phyloP scores from a whole-genome alignment of 805 yeast genomes.

The Wickerhamiella slavikovae region DNA sequence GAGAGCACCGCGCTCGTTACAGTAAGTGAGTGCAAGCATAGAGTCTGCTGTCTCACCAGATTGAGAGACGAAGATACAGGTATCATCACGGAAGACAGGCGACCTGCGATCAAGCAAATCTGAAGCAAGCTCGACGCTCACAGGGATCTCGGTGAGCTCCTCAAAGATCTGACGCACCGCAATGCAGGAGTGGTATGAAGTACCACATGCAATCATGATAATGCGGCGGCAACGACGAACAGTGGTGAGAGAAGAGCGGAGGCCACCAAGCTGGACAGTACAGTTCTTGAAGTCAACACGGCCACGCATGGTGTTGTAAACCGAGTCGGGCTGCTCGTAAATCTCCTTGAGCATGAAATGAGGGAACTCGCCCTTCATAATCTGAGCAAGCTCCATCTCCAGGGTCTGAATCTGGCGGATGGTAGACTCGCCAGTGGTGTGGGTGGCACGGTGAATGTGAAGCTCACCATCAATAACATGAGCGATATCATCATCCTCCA shows the following conservation, averaged over 20 bases:
- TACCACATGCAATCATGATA: conserved; percentile 98
- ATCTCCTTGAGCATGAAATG: conserved; percentile 99
- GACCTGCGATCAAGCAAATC: conserved; percentile 60
- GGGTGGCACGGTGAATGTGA: conserved; percentile 91
- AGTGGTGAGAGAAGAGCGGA: conserved; percentile 62
- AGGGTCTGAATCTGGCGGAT: conserved; percentile 90
- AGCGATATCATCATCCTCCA: conserved; percentile 97
- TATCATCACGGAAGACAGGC: conserved; percentile 97
- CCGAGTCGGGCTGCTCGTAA: conserved; percentile 95
- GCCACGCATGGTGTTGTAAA: conserved; percentile 98
- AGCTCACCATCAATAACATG: conserved; percentile 96
- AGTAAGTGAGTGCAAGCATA: conserved; percentile 83
- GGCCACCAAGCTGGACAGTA: conserved; percentile 71
- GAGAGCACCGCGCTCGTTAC: conserved; percentile 90
- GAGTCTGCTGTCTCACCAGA: conserved; percentile 99
- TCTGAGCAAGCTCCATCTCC: conserved; percentile 91
- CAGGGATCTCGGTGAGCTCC: conserved; percentile 57
- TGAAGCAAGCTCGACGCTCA: conserved; percentile 16
- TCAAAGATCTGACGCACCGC: conserved; percentile 94
- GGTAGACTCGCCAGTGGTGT: conserved; percentile 64
- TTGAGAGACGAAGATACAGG: conserved; percentile 93
- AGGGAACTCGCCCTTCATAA: conserved; percentile 90
- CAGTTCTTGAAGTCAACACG: conserved; percentile 79
- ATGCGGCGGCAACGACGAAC: conserved; percentile 88
- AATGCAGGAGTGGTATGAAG: conserved; percentile 94